Evolutionary conservation across 2,329 filamentous ascomycete genomes (phyloP), one percentile per base, ranked within the genome.

Genomic region (Hypoxylon sp.): DNA sequence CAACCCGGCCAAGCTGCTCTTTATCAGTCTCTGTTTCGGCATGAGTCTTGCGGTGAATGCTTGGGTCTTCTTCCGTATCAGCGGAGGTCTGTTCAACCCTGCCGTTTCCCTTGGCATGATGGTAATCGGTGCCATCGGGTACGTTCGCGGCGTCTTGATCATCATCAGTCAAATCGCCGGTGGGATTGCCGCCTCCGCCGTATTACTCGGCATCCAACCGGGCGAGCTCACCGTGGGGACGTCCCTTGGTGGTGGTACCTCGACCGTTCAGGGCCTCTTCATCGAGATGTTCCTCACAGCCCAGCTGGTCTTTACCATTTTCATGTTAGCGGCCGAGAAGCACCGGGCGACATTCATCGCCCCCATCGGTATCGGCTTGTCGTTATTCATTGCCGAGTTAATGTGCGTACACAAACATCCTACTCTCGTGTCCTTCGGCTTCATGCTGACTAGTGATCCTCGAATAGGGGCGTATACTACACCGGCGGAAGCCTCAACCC

Each of bases 291-390:
- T 86, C 65, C 76, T 86, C 22, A 86, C 84, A 1, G 78, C 82
- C 0, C 79, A 85, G 70, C 75, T 87, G 6, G 79, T 85, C n/a
- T 79, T 86, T 41, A 82, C 84, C 2, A 82, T 86, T 53, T 81
- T 85, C 71, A 87, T 88, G 85, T 76, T 88, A 37, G 86, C 85
- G 0, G 83, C 82, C 3, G 85, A 88, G 67, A 89, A 89, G 72
- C 86, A 89, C 72, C 85, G 85, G 63, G 84, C 82, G 0, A 89
- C 87, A 0, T 89, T 82, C 71, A 77, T 89, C 4, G 87, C 87
- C 0, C 87, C 87, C 0, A 76, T 90, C 1, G 87, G 86, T 1
- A 89, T 90, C 64, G 88, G 88, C 0, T 73, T 89, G 3, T 77
- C 86, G 0, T 79, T 90, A n/a, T 47, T 54, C 20, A 54, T 54